Conservation (phyloP, 2,329 filamentous ascomycete species). For the Fusarium sp. region DNA sequence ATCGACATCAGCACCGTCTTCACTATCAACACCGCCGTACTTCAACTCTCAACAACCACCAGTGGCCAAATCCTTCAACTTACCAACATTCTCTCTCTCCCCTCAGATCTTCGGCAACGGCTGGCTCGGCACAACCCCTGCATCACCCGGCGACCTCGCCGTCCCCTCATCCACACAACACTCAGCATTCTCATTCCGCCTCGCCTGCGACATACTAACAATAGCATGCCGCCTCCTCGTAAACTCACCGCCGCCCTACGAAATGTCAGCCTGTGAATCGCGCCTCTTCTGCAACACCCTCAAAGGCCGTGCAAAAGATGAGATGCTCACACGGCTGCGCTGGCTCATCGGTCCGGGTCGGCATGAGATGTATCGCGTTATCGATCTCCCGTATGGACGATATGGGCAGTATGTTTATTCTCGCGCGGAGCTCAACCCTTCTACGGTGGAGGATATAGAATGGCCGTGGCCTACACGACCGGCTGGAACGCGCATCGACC, state of each 20-base stretch:
- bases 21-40: neutral
- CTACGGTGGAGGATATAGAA: slow-evolving; percentile 22
- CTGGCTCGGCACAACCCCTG: slow-evolving; percentile 32
- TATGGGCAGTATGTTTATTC: slow-evolving; percentile 39
- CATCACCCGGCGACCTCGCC: slow-evolving; percentile 7
- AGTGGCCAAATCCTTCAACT: slow-evolving; percentile 2
- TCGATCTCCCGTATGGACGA: slow-evolving; percentile 39
- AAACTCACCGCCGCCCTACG: slow-evolving; percentile 6
- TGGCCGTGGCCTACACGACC: slow-evolving; percentile 32
- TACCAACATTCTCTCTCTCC: slow-evolving; percentile 11
- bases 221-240: slow-evolving; percentile 36
- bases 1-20: neutral
- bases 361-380: slow-evolving; percentile 37
- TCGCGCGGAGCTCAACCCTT: slow-evolving; percentile 29
- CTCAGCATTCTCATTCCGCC: slow-evolving; percentile 36
- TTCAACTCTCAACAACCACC: slow-evolving; percentile 7
- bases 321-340: slow-evolving; percentile 38
- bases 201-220: slow-evolving; percentile 28
- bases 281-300: slow-evolving; percentile 35
- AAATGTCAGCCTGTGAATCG: slow-evolving; percentile 5
- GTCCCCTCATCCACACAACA: neutral
- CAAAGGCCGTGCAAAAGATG: slow-evolving; percentile 26
- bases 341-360: slow-evolving; percentile 38
- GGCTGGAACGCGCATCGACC: slow-evolving; percentile 9
- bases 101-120: slow-evolving; percentile 41